phyloP scores from a whole-genome alignment of 1,139 yeast species.

The Diutina neorugosa region DNA sequence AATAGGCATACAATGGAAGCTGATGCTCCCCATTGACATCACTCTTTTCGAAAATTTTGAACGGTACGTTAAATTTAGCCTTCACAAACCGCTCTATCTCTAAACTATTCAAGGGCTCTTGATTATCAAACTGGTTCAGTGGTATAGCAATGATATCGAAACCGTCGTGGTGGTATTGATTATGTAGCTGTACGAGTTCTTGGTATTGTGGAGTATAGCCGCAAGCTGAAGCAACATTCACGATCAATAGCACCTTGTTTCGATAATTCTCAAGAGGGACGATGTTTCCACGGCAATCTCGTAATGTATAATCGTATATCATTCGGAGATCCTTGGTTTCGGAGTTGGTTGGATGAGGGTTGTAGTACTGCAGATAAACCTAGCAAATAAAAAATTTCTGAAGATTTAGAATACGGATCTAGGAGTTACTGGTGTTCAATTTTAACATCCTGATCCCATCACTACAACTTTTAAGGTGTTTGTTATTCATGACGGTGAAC shows the following conservation, averaged over 20 bases:
- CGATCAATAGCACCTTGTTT: constrained; percentile 26
- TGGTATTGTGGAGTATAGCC: constrained; percentile 32
- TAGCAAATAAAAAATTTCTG: too few species aligned
- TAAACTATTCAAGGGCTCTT: constrained; percentile 10
- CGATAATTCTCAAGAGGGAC: constrained; percentile 13
- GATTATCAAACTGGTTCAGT: constrained; percentile 26
- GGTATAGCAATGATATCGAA: constrained; percentile 30
- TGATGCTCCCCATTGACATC: constrained; percentile 24
- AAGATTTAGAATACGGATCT: too few species aligned
- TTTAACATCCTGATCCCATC: too few species aligned
- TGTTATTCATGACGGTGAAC: too few species aligned
- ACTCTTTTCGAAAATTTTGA: constrained; percentile 27
- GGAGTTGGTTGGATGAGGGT: not conserved
- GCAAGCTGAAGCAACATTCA: constrained; percentile 35
- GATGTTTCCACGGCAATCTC: not conserved
- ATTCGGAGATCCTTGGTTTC: not conserved
- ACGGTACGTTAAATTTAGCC: constrained; percentile 43
- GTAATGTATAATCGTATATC: not conserved
- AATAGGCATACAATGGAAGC: constrained; percentile 18
- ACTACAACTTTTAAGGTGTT: too few species aligned
- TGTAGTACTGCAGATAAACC: not conserved
- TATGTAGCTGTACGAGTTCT: constrained; percentile 22
- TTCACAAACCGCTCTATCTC: not conserved
- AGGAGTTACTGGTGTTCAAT: not conserved
- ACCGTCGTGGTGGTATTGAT: constrained; percentile 19